Conservation (phyloP, 257 asterid genomes). For the Hygrophila difformis region DNA sequence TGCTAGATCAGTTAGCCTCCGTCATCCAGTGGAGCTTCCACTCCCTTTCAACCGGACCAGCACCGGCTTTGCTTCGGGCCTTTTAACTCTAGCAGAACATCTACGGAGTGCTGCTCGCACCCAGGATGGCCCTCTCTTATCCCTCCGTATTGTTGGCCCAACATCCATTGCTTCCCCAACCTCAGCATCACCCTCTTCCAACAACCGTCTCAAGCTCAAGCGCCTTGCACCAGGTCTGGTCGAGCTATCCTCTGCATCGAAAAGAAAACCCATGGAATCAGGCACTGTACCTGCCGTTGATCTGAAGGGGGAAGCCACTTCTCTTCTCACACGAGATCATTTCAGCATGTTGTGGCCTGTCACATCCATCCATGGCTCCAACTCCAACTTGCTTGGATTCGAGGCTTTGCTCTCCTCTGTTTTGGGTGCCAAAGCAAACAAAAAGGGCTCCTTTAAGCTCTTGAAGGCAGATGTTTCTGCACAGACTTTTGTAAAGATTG, state of each 20-base stretch:
- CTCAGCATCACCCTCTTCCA: slow-evolving; percentile 46
- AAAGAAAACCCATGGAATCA: slow-evolving; percentile 25
- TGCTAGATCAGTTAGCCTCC: slow-evolving; percentile 91
- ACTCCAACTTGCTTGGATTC: slow-evolving; percentile 65
- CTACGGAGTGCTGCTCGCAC: slow-evolving; percentile 54
- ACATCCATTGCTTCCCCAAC: slow-evolving; percentile 79
- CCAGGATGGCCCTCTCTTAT: slow-evolving; percentile 43
- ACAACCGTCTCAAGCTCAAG: slow-evolving; percentile 70
- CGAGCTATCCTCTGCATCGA: slow-evolving; percentile 80
- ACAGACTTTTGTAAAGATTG: slow-evolving; percentile 76
- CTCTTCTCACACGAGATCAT: slow-evolving; percentile 42
- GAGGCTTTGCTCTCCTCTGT: slow-evolving; percentile 71
- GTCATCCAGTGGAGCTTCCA: slow-evolving; percentile 80
- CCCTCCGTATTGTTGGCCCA: slow-evolving; percentile 91
- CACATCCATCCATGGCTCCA: slow-evolving; percentile 61
- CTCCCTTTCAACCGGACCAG: slow-evolving; percentile 68
- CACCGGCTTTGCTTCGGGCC: slow-evolving; percentile 68
- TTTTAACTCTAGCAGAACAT: slow-evolving; percentile 65
- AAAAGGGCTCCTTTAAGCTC: slow-evolving; percentile 74
- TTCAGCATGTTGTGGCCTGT: slow-evolving; percentile 81
- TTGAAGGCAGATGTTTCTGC: slow-evolving; percentile 84
- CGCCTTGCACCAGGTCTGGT: slow-evolving; percentile 97
- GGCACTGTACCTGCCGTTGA: slow-evolving; percentile 37
- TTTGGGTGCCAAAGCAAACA: slow-evolving; percentile 56
- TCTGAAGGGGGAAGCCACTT: slow-evolving; percentile 60